Evolutionary conservation across 192 early-diverging fungal genomes (phyloP).

Genomic region (Umbelopsis sp.): DNA sequence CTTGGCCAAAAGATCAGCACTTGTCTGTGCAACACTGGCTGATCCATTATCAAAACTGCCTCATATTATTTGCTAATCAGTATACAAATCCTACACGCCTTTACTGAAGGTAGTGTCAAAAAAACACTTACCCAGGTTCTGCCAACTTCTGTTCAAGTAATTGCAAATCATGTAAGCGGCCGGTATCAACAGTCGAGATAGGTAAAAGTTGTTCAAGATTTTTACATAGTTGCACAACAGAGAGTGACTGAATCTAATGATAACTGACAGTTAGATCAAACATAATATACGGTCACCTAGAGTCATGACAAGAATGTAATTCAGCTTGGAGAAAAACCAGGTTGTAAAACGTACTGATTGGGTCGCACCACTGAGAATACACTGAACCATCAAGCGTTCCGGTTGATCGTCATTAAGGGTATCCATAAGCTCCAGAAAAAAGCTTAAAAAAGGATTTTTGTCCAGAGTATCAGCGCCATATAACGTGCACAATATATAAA

Average conservation of each 20-base stretch:
- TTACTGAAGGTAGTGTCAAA: no score
- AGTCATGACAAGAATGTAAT: neutral
- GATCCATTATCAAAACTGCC: no score
- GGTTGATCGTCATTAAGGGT: conserved; percentile 17
- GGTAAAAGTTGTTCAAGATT: neutral
- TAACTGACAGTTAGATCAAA: neutral
- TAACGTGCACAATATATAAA: neutral
- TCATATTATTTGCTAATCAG: no score
- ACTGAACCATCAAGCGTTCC: conserved; percentile 2
- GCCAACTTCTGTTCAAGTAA: neutral
- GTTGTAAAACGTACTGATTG: neutral
- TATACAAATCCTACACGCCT: no score
- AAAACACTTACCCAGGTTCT: neutral
- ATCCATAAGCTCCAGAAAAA: conserved; percentile 24
- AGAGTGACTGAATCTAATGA: neutral
- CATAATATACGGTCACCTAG: neutral
- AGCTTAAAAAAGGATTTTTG: conserved; percentile 24
- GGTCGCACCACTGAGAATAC: neutral
- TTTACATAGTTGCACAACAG: neutral
- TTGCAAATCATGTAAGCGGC: conserved; percentile 5
- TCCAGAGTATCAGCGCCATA: conserved; percentile 16
- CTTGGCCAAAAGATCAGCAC: no score
- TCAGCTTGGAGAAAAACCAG: neutral
- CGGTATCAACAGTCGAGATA: neutral
- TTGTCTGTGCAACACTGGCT: no score